Base-by-base conservation (phyloP, 805 yeast species). In the Candida sakaeoensis region DNA sequence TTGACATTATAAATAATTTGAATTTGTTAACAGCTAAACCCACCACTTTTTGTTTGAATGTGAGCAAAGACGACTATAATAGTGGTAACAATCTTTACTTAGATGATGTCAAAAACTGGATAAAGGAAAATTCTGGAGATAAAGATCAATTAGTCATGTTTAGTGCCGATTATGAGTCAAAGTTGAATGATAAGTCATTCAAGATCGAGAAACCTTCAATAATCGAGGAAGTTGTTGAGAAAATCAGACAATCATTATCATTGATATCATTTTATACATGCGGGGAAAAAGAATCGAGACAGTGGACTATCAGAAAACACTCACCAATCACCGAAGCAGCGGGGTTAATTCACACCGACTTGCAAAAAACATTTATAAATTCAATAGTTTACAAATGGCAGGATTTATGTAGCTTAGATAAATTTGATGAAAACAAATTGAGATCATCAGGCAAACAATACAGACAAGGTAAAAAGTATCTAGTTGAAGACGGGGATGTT, bases 301-400 rank as follows among this genome's bases (percentile, higher is more conserved):
- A 89, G 59, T 89, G 97, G 97, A 84, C 89, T 13, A 72, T 89
- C 40, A 74, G 90, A 55, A 70, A 71, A 37, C 86, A 88, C 22
- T 75, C 84, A 13, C 75, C 78, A 26, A 95, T 95, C 2, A 90
- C 91, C 27, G 85, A 85, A 46, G 96, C 95, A 2, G 96, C 96
- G 1, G 95, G 90, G 16, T 82, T 83, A 24, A 89, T 89, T 44
- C 96, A 89, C 58, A 83, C 87, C 6, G 96, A 88, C 58, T 64
- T 88, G 40, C 81, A 83, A 63, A 77, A 81, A 52, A 85, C 95
- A 0, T 89, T 89, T 57, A 78, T 89, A 34, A 76, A 78, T 54
- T 95, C 93, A 8, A 79, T 81, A 42, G 85, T 89, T 21, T 72
- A 77, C 54, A 83, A 83, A 52, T 83, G 74, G 57, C 69, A 74